phyloP scores from a whole-genome alignment of 2,329 filamentous ascomycete species.

The Bipolaris victoriae region DNA sequence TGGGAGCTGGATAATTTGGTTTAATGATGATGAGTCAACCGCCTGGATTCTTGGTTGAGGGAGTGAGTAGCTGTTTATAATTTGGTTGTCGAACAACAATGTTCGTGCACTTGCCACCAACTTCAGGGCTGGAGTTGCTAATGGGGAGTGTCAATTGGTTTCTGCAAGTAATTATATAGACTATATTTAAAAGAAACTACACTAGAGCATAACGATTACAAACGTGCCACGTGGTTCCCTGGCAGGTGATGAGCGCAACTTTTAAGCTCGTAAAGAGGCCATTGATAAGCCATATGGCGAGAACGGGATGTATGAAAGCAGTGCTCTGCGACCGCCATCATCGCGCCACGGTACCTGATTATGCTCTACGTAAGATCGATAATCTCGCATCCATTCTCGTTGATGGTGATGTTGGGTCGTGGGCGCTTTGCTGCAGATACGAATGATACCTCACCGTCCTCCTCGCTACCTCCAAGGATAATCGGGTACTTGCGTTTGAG shows the following conservation, averaged over 20 bases:
- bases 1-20: background rate
- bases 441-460: conserved; percentile 18
- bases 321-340: background rate
- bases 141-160: too few species aligned
- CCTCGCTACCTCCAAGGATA: background rate
- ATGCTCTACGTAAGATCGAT: conserved; percentile 28
- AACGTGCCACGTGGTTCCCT: too few species aligned
- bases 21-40: background rate
- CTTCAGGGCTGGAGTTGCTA: too few species aligned
- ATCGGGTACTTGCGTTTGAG: conserved; percentile 16
- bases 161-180: too few species aligned
- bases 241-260: too few species aligned
- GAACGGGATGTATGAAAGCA: too few species aligned
- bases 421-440: conserved; percentile 17
- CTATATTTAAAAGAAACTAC: too few species aligned
- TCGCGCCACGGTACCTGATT: background rate
- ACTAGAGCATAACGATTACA: too few species aligned
- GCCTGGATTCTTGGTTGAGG: background rate
- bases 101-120: background rate
- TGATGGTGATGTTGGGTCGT: background rate
- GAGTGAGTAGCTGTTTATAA: background rate
- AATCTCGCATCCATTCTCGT: conserved; percentile 23
- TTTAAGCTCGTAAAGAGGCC: background rate
- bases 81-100: background rate
- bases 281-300: background rate